phyloP scores from a whole-genome alignment of 441 rosid species.

The Croton setiger region DNA sequence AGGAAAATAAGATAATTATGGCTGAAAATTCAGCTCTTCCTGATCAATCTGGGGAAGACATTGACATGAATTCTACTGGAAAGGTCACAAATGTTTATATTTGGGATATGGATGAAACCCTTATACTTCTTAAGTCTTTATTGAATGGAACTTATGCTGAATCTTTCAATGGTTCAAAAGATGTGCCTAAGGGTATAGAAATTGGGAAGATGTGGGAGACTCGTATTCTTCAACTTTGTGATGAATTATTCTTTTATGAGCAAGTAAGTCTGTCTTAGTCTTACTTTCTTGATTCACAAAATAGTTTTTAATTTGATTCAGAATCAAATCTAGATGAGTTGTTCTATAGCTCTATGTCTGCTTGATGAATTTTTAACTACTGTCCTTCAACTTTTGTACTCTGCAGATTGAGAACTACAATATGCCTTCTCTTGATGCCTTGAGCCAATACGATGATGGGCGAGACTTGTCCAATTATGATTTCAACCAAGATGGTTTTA shows the following conservation, averaged over 20 bases:
- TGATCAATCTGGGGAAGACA: conserved; percentile 23
- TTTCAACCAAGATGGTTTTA: conserved; percentile 58
- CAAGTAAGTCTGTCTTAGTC: conserved; percentile 46
- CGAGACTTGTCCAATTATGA: conserved; percentile 63
- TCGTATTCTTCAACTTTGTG: conserved; percentile 66
- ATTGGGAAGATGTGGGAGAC: conserved; percentile 86
- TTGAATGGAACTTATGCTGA: conserved; percentile 63
- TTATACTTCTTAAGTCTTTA: conserved; percentile 81
- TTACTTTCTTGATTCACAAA: conserved; percentile 1
- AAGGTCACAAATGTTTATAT: conserved; percentile 51
- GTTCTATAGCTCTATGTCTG: neutral
- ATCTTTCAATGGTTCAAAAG: conserved; percentile 54
- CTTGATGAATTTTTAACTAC: neutral
- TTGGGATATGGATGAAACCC: conserved; percentile 98
- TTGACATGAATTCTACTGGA: conserved; percentile 20
- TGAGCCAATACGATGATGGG: conserved; percentile 66
- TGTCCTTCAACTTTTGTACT: conserved; percentile 8
- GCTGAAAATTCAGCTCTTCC: conserved; percentile 27
- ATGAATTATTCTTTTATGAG: conserved; percentile 69
- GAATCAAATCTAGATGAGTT: conserved; percentile 6
- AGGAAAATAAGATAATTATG: conserved; percentile 24
- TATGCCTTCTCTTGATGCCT: conserved; percentile 67
- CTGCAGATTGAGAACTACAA: conserved; percentile 84
- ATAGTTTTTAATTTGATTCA: conserved; percentile 7
- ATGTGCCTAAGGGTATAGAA: conserved; percentile 60